Evolutionary conservation across 176 grass and related monocot genomes (phyloP).

Genomic region (Eragrostis curvula): DNA sequence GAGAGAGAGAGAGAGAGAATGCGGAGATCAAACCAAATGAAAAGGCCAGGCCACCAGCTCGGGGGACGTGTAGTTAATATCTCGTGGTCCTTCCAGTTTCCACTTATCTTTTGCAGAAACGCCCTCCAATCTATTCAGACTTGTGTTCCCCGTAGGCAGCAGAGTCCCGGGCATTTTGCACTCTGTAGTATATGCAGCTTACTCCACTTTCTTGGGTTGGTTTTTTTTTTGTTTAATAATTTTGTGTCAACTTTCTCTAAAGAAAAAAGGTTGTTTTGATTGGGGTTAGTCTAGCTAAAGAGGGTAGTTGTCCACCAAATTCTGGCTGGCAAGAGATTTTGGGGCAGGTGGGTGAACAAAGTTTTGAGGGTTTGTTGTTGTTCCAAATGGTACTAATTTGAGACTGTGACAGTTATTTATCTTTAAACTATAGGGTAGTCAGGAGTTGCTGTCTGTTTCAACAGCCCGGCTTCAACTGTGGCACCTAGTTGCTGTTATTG

Average conservation of each 20-base stretch:
- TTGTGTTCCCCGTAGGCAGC: background rate
- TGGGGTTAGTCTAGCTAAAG: conserved; percentile 33
- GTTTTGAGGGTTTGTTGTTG: background rate
- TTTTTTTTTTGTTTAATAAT: background rate
- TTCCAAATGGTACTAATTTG: background rate
- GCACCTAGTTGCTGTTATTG: too few relatives aligned
- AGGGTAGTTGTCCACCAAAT: conserved; percentile 14
- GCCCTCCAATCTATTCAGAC: background rate
- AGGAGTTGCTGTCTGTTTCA: background rate
- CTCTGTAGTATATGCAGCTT: background rate
- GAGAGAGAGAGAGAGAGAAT: background rate
- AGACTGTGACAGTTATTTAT: background rate
- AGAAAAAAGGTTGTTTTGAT: conserved; percentile 6
- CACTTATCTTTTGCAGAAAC: background rate
- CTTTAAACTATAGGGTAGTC: too few relatives aligned
- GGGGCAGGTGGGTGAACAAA: conserved; percentile 33
- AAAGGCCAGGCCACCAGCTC: background rate
- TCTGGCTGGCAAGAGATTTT: conserved; percentile 29
- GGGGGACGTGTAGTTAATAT: conserved; percentile 51
- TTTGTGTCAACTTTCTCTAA: conserved; percentile 19
- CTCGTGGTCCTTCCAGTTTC: background rate
- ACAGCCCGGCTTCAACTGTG: background rate
- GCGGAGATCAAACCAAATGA: conserved; percentile 18
- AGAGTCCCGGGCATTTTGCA: background rate
- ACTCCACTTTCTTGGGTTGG: background rate